A percentile compares a stretch with the other conserved stretches of the same genome.
phyloP scores from a whole-genome alignment of 768 basidiomycete genomes.

The Floccularia luteovirens region DNA sequence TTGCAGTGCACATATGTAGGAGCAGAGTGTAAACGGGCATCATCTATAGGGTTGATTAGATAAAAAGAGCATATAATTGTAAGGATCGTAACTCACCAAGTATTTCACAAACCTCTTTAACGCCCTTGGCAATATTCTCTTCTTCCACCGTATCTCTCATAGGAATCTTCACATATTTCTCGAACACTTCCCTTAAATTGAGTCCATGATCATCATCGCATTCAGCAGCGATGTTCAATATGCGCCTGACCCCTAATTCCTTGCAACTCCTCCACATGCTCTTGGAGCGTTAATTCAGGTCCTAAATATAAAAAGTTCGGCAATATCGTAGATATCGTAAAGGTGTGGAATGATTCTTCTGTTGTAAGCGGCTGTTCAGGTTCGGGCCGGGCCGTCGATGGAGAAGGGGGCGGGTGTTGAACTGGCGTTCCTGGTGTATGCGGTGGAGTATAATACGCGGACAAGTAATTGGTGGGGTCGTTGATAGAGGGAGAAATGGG shows the following conservation, averaged over 20 bases:
- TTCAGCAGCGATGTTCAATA: constrained; percentile 88
- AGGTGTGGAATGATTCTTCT: constrained; percentile 54
- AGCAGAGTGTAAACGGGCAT: constrained; percentile 82
- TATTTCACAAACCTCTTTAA: constrained; percentile 80
- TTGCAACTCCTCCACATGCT: constrained; percentile 71
- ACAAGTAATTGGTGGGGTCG: constrained; percentile 30
- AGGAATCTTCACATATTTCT: constrained; percentile 79
- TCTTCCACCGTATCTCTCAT: constrained; percentile 97
- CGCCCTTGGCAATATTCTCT: constrained; percentile 73
- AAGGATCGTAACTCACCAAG: constrained; percentile 52
- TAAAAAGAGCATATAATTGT: background rate
- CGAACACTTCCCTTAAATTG: constrained; percentile 60
- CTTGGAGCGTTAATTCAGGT: constrained; percentile 69
- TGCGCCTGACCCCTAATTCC: constrained; percentile 75
- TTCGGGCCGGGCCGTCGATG: constrained; percentile 59
- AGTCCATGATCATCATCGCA: constrained; percentile 82
- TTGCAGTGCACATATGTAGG: constrained; percentile 96
- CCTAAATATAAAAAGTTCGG: constrained; percentile 90
- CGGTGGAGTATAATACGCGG: constrained; percentile 47
- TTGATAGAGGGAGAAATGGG: constrained; percentile 24
- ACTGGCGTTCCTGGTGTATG: constrained; percentile 45
- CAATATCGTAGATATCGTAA: constrained; percentile 85
- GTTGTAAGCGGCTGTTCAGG: constrained; percentile 52
- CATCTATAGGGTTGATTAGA: constrained; percentile 51
- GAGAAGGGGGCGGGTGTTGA: constrained; percentile 42